phyloP scores from a whole-genome alignment of 2,329 filamentous ascomycete genomes.

The Ophiostoma perfectum region DNA sequence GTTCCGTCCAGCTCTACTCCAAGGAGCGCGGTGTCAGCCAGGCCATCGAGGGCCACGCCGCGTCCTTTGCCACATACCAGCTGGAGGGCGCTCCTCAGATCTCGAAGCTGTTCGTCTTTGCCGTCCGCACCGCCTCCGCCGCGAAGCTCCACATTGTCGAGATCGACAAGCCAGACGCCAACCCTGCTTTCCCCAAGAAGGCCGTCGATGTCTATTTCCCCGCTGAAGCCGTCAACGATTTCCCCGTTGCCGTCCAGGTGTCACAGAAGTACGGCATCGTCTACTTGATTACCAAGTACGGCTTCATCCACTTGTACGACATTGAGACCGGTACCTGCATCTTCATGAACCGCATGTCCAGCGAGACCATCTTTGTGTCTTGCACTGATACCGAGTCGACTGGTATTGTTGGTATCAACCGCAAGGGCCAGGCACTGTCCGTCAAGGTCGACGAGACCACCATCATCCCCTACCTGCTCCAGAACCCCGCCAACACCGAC shows the following conservation, averaged over 20 bases:
- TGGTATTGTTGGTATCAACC: constrained; percentile 91
- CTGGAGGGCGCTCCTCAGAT: constrained; percentile 84
- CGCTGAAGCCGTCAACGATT: constrained; percentile 89
- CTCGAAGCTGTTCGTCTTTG: constrained; percentile 95
- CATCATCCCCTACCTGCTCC: constrained; percentile 88
- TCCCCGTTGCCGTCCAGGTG: constrained; percentile 95
- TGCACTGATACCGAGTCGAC: constrained; percentile 75
- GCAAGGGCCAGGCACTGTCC: constrained; percentile 92
- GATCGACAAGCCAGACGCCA: constrained; percentile 86
- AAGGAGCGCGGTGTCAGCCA: constrained; percentile 95
- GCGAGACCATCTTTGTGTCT: constrained; percentile 97
- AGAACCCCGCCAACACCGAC: constrained; percentile 89
- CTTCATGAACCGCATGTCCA: constrained; percentile 99
- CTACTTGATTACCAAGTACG: constrained; percentile 97
- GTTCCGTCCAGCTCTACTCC: constrained; percentile 95
- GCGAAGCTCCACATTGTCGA: constrained; percentile 97
- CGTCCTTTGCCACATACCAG: constrained; percentile 83
- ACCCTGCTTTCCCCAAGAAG: constrained; percentile 89
- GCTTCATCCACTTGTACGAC: constrained; percentile 98
- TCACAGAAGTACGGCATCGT: constrained; percentile 95
- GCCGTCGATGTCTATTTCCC: constrained; percentile 98
- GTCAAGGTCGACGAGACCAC: constrained; percentile 89
- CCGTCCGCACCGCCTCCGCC: constrained; percentile 79
- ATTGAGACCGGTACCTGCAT: constrained; percentile 92
- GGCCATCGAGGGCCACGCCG: constrained; percentile 94